Evolutionary conservation across 2,329 filamentous ascomycete genomes (phyloP).

Genomic region (Stachybotrys chlorohalonatus): DNA sequence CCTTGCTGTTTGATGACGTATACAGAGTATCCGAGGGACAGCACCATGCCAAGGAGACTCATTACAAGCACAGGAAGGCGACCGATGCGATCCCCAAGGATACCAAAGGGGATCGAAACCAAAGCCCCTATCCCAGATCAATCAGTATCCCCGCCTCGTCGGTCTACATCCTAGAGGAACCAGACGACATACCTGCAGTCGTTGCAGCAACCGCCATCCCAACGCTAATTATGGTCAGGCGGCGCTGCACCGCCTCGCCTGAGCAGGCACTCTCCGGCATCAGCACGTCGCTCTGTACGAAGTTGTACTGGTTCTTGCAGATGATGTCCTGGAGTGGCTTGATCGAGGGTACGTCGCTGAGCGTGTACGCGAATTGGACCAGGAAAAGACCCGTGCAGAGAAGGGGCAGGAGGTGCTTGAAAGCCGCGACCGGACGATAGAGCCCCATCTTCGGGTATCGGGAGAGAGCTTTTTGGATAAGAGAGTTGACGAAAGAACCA

Average conservation of each 20-base stretch:
- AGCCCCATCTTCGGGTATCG: conserved; percentile 4
- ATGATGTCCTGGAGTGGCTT: conserved; percentile 15
- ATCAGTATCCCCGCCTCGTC: conserved; percentile 1
- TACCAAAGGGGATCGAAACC: conserved; percentile 11
- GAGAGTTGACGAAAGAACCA: background rate
- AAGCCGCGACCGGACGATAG: conserved; percentile 7
- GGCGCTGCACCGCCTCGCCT: conserved; percentile 9
- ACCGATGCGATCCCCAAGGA: conserved; percentile 13
- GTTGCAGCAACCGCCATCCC: conserved; percentile 12
- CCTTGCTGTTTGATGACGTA: conserved; percentile 10
- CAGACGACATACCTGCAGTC: conserved; percentile 5
- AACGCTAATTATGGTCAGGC: conserved; percentile 11
- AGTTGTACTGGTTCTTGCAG: conserved; percentile 7
- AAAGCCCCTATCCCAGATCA: conserved; percentile 8
- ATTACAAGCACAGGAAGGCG: conserved; percentile 13
- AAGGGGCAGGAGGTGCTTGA: conserved; percentile 9
- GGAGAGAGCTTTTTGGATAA: too few relatives aligned
- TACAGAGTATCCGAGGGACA: conserved; percentile 12
- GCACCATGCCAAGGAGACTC: conserved; percentile 13
- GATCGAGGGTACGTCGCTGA: conserved; percentile 11
- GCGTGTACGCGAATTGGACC: conserved; percentile 14
- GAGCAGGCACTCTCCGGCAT: conserved; percentile 10
- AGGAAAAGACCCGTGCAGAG: conserved; percentile 12
- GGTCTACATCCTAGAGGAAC: background rate
- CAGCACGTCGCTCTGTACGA: background rate